Evolutionary conservation across 108 stramenopile genomes (phyloP).

Genomic region (Nitzschia putrida): DNA sequence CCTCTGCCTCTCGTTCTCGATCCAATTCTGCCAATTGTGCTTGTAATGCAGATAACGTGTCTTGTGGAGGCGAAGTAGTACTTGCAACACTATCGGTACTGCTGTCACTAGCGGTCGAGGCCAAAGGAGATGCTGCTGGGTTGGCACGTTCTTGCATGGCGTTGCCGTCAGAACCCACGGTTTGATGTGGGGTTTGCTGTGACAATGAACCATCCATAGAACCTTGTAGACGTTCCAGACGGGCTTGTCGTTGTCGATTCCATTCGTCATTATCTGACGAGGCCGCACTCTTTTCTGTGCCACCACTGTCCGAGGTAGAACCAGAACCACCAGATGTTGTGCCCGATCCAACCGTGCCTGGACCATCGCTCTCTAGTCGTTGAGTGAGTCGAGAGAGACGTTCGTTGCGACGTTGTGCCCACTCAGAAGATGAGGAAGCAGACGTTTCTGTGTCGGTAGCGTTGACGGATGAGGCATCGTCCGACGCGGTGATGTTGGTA

Average conservation of each 20-base stretch:
- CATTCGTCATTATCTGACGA: slow-evolving; percentile 71
- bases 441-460: too few relatives aligned
- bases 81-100: background rate
- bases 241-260: slow-evolving; percentile 77
- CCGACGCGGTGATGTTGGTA: too few relatives aligned
- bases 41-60: slow-evolving; percentile 73
- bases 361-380: background rate
- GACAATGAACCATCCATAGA: background rate
- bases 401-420: slow-evolving; percentile 41
- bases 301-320: slow-evolving; percentile 19
- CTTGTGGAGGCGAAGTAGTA: background rate
- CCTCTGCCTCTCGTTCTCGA: slow-evolving; percentile 76
- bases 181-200: background rate
- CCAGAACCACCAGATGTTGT: background rate
- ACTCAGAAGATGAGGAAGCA: too few relatives aligned
- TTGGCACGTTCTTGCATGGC: too few relatives aligned
- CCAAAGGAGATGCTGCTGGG: too few relatives aligned
- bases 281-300: slow-evolving; percentile 68
- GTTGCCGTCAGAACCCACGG: background rate
- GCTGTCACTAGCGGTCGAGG: background rate
- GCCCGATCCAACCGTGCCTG: too few relatives aligned
- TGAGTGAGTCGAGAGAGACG: slow-evolving; percentile 48
- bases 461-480: too few relatives aligned
- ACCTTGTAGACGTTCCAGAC: slow-evolving; percentile 58
- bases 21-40: slow-evolving; percentile 78